Base-by-base conservation (phyloP, 768 basidiomycete genomes). In the Crassisporium funariophilum region DNA sequence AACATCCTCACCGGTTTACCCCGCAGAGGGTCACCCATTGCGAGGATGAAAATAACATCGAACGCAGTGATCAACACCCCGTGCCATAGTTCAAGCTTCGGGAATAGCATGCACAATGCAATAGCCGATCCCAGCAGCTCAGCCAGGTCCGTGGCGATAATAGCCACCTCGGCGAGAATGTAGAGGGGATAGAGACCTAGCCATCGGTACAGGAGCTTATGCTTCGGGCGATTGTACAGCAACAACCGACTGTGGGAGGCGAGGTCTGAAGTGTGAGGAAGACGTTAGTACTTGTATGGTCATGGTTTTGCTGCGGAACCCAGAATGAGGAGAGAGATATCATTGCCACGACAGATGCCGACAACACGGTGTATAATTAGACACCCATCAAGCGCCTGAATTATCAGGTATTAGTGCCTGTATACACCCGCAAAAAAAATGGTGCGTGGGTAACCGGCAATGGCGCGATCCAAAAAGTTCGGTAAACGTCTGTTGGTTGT, bases 121-220 rank as follows among this genome's bases (percentile, higher is more conserved):
- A 92, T 91, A 11, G 90, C 91, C 34, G 83, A 86, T 4, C 91
- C 84, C 16, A 94, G 68, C 12, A 94, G 71, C 63, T 94, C 91
- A 7, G 89, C 87, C 25, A 93, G 71, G 61, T 91, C 89, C 4
- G 88, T 91, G 9, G 82, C 78, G 17, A 89, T 77, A 57, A 91
- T 84, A 42, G 85, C 86, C 5, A 87, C 62, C 59, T 91, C 88
- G 0, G 86, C 65, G 15, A 86, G 61, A 23, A 67, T 48, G 50
- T 87, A 88, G 16, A 88, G 73, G 1, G 86, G 84, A 57, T 86
- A 88, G 10, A 85, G 70, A 4, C 75, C 71, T 4, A 75, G 66
- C 76, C 79, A 82, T 53, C 86, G 75, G 57, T 73, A 81, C 25
- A 83, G 59, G 12, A 71, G 63, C 23, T 73, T 79, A 58, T 86